Evolutionary conservation across 1,139 yeast species (phyloP).

Genomic region (Hansenula lynferdii): DNA sequence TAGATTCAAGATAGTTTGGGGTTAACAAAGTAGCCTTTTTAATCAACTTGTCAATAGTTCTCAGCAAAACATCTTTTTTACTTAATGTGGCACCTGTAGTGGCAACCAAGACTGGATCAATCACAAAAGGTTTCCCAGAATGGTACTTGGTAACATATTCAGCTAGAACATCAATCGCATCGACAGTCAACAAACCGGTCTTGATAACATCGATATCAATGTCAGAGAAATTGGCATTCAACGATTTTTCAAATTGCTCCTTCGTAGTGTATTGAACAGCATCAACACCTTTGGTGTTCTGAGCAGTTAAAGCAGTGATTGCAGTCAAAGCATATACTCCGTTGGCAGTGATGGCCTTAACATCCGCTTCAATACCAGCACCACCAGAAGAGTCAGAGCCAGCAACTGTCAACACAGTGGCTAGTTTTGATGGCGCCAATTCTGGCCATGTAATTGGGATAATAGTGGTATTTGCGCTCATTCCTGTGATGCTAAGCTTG

Average conservation of each 20-base stretch:
- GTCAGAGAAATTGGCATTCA: slow-evolving; percentile 58
- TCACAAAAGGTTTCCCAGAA: slow-evolving; percentile 38
- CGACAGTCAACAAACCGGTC: slow-evolving; percentile 72
- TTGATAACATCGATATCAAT: slow-evolving; percentile 67
- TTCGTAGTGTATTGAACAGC: slow-evolving; percentile 44
- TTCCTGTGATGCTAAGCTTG: too few relatives aligned
- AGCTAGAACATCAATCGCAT: slow-evolving; percentile 47
- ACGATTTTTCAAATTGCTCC: slow-evolving; percentile 37
- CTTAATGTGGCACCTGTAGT: slow-evolving; percentile 67
- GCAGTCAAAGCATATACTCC: slow-evolving; percentile 79
- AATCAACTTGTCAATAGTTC: slow-evolving; percentile 43
- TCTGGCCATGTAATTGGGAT: slow-evolving; percentile 1
- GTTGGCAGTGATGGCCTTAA: slow-evolving; percentile 78
- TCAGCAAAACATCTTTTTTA: slow-evolving; percentile 40
- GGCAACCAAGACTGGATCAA: slow-evolving; percentile 84
- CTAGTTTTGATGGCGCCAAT: slow-evolving; percentile 6
- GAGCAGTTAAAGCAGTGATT: slow-evolving; percentile 80
- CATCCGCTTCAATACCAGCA: slow-evolving; percentile 92
- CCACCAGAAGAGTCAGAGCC: slow-evolving; percentile 94
- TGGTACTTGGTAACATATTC: slow-evolving; percentile 32
- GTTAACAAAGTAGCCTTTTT: slow-evolving; percentile 60
- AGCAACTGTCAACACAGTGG: slow-evolving; percentile 58
- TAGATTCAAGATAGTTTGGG: slow-evolving; percentile 73
- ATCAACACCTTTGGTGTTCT: slow-evolving; percentile 62
- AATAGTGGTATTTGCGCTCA: background rate